A percentile compares a stretch with the other conserved stretches of the same genome.
These are phyloP conservation scores for Polytrichum commune DNA, from an alignment of 225 moss, liverwort and hornwort species.

Conservation along the genomic window DNA sequence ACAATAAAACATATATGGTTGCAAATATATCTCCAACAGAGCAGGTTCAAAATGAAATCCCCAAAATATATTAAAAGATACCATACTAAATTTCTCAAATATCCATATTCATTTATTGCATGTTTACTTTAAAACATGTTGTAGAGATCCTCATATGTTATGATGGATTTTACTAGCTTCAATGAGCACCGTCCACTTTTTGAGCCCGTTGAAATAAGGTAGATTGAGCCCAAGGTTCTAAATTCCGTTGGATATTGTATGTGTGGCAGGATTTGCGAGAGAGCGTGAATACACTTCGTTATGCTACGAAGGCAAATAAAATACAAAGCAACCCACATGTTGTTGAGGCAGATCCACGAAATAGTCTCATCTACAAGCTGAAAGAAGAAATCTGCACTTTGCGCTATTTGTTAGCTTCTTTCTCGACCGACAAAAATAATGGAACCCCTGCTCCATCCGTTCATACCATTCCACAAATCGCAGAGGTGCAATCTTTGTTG, in stretches of 20 bases:
- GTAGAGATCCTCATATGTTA: too few species aligned
- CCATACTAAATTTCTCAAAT: too few species aligned
- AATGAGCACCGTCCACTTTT: too few species aligned
- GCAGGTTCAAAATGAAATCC: slow-evolving; percentile 20
- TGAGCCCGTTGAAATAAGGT: too few species aligned
- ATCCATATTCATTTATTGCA: too few species aligned
- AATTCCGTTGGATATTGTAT: background rate
- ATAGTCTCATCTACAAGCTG: slow-evolving; percentile 35
- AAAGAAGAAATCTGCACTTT: slow-evolving; percentile 50
- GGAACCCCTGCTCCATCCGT: slow-evolving; percentile 12
- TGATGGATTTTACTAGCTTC: too few species aligned
- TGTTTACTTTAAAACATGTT: too few species aligned
- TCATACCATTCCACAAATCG: slow-evolving; percentile 4
- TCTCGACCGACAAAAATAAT: slow-evolving; percentile 22
- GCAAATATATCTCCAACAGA: slow-evolving; percentile 62
- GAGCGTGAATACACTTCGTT: slow-evolving; percentile 57
- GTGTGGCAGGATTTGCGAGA: slow-evolving; percentile 47
- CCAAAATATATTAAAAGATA: too few species aligned
- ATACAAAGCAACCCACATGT: slow-evolving; percentile 26
- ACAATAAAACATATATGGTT: slow-evolving; percentile 56
- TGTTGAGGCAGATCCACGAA: slow-evolving; percentile 39
- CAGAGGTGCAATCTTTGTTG: slow-evolving; percentile 12
- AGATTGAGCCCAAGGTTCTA: too few species aligned
- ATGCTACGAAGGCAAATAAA: slow-evolving; percentile 55
- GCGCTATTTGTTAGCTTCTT: slow-evolving; percentile 34